Base-by-base conservation (phyloP, 2,329 filamentous ascomycete species). In the Chlorencoelia australis region DNA sequence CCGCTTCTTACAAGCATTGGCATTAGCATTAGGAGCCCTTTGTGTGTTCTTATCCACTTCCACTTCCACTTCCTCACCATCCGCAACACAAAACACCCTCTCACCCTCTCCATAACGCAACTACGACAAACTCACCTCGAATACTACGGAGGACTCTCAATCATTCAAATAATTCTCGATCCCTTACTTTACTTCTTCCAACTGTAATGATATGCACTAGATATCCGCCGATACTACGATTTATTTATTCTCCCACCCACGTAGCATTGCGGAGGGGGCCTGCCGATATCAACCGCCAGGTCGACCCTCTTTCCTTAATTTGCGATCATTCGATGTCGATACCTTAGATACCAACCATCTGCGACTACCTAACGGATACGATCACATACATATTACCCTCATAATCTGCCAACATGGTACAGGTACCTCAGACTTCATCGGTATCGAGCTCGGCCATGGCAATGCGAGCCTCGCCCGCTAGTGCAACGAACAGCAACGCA, bases 391-490 rank as follows among this genome's bases (percentile, higher is more conserved):
- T 25, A 33, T 26, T 14, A 25, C 20, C 29, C 27, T 22, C 28
- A 34, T 36, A 20, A 25, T 24, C 39, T 39, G 27, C 37, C 45
- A 49, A 37, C 16, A 55, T 58, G 53, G 55, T 55, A 27, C 54
- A 57, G 39, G 52, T 55, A 16, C 54, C 53, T 18, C 45, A 45
- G 42, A 41, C 44, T 26, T 35, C 46, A 15, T 45, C 45, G 30
- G 47, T 46, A 30, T 48, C 51, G 33, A 51, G 42, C 44, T 46
- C 53, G 1, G 17, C 21, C 5, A 38, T 35, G 28, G 43, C 45
- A 35, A 47, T 49, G 48, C 47, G 53, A 47, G 51, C 47, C 43
- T 56, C 55, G 16, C 49, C 51, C 8, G 49, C 53, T 7, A 50
- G 44, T 39, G 47, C 42, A 13, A 48, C 43, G 10, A 45, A 44